These are phyloP conservation scores for Candida awuae DNA, from an alignment of 805 yeast genomes.

Conservation along the genomic window DNA sequence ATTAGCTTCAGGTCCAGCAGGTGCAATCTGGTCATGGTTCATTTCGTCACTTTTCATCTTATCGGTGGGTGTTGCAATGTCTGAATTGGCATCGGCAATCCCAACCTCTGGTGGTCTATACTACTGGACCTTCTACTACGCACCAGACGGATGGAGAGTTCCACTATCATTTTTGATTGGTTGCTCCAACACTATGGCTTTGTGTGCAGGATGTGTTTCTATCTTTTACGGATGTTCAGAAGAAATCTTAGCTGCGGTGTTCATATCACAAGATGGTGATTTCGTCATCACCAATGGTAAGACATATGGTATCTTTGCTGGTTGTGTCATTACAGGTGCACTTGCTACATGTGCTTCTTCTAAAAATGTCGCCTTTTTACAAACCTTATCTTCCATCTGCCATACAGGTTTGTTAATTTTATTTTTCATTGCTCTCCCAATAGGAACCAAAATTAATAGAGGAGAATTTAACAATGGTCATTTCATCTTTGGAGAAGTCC, in stretches of 20 bases:
- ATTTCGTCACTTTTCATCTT: conserved; percentile 41
- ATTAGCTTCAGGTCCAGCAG: conserved; percentile 54
- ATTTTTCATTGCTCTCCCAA: conserved; percentile 53
- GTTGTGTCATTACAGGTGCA: conserved; percentile 43
- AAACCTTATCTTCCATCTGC: conserved; percentile 46
- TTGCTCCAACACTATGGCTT: conserved; percentile 53
- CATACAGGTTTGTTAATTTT: conserved; percentile 43
- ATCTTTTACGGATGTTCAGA: conserved; percentile 57
- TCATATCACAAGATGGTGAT: conserved; percentile 37
- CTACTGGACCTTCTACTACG: conserved; percentile 56
- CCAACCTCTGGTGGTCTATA: conserved; percentile 73
- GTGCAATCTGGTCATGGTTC: conserved; percentile 64
- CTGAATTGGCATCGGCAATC: conserved; percentile 54
- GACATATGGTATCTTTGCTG: conserved; percentile 56
- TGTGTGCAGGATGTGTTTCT: conserved; percentile 55
- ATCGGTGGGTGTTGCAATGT: conserved; percentile 49
- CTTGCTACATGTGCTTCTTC: conserved; percentile 47
- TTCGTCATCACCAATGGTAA: conserved; percentile 44
- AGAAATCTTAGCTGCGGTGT: conserved; percentile 48
- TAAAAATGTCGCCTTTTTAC: conserved; percentile 44
- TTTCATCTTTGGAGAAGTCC: conserved; percentile 44
- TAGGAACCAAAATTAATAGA: conserved; percentile 37
- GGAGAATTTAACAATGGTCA: conserved; percentile 34
- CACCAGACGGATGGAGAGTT: conserved; percentile 43
- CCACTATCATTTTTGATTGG: conserved; percentile 55